Conservation (phyloP, 495 filamentous ascomycete species). For the Staphylotrichum longicolle region DNA sequence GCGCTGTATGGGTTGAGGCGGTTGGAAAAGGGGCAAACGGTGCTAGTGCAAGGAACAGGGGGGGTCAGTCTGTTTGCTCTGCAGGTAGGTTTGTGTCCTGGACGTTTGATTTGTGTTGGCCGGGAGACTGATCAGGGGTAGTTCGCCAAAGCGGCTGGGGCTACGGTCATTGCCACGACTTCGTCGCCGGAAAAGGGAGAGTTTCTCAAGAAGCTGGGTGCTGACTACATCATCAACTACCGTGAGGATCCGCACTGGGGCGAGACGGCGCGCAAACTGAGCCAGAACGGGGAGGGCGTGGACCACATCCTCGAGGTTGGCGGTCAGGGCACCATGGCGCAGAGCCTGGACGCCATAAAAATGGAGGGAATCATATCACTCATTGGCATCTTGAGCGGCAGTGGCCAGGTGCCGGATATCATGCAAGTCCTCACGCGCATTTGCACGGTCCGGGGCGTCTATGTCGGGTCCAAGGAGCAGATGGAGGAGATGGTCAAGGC, state of each 20-base stretch:
- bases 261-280: conserved; percentile 65
- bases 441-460: conserved; percentile 61
- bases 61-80: conserved; percentile 77
- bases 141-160: conserved; percentile 83
- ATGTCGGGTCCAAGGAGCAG: conserved; percentile 60
- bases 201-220: conserved; percentile 66
- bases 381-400: conserved; percentile 64
- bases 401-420: conserved; percentile 43
- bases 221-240: conserved; percentile 79
- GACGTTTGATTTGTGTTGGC: no score
- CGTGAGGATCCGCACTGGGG: conserved; percentile 69
- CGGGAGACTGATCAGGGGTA: conserved; percentile 26
- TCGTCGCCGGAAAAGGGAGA: conserved; percentile 65
- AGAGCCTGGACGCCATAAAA: conserved; percentile 64
- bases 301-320: conserved; percentile 72
- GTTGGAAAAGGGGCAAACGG: conserved; percentile 65
- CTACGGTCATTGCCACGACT: conserved; percentile 77
- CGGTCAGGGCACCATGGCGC: conserved; percentile 60
- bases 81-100: conserved; percentile 27
- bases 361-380: conserved; percentile 65
- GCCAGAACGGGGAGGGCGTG: conserved; percentile 59
- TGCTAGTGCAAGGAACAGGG: conserved; percentile 79
- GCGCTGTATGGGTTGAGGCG: conserved; percentile 68
- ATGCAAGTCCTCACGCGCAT: conserved; percentile 53
- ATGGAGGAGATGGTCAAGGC: conserved; percentile 63